A percentile compares a stretch with the other conserved stretches of the same genome.
phyloP scores from a whole-genome alignment of 164 flowering plant genomes.

The Stephania japonica region DNA sequence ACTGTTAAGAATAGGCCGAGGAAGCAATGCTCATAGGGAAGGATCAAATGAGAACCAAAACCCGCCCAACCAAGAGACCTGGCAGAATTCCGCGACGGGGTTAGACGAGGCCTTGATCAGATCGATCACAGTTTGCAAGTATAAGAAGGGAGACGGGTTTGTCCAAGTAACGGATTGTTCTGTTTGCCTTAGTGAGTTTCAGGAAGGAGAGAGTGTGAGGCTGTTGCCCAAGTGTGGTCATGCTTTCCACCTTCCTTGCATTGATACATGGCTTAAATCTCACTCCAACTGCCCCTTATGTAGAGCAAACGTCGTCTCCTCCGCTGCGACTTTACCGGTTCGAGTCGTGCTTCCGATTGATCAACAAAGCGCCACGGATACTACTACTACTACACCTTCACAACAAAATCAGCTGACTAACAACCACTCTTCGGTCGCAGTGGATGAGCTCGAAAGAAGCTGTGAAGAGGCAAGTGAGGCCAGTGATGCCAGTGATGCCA shows the following conservation, averaged over 20 bases:
- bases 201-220: slow-evolving; percentile 63
- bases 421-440: slow-evolving; percentile 12
- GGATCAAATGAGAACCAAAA: slow-evolving; percentile 28
- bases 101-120: slow-evolving; percentile 66
- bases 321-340: slow-evolving; percentile 17
- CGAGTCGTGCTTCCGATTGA: slow-evolving; percentile 19
- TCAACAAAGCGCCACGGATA: slow-evolving; percentile 10
- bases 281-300: slow-evolving; percentile 85
- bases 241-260: slow-evolving; percentile 76
- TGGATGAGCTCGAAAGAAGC: slow-evolving; percentile 18
- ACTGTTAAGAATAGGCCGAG: slow-evolving; percentile 10
- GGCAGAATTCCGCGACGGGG: slow-evolving; percentile 43
- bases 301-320: slow-evolving; percentile 40
- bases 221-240: slow-evolving; percentile 83
- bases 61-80: slow-evolving; percentile 32
- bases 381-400: slow-evolving; percentile 4
- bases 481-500: slow-evolving; percentile 1
- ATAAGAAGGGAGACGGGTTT: slow-evolving; percentile 56
- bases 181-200: slow-evolving; percentile 72
- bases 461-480: slow-evolving; percentile 13
- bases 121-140: slow-evolving; percentile 60
- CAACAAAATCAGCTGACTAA: slow-evolving; percentile 11
- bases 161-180: slow-evolving; percentile 77
- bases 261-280: slow-evolving; percentile 78
- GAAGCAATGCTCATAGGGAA: slow-evolving; percentile 10